Base-by-base conservation (phyloP, 306 rosid species). In the Fragaria ananassa region DNA sequence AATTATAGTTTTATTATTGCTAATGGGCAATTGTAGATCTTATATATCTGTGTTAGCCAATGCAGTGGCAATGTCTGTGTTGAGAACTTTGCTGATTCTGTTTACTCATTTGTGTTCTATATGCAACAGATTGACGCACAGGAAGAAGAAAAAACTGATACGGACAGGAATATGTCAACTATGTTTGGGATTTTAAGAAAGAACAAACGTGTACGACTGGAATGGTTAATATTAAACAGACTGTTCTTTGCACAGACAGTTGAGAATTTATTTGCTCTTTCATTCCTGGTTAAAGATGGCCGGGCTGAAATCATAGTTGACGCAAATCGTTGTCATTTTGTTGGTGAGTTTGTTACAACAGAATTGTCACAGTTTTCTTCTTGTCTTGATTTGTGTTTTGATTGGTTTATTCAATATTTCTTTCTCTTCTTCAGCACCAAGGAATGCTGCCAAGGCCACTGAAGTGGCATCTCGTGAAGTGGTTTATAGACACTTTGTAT, bases 221-320 rank as follows among this genome's bases (percentile, higher is more conserved):
- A 94, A 73, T 68, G 85, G 50, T 76, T 90, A 42, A 78, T 94
- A 54, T 74, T 94, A 63, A 89, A 91, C 80, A 87, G 91, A 47
- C 71, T 8, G 42, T 91, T 96, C 12, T 94, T 91, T 81, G 86
- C 96, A 34, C 96, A 91, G 85, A 94, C 94, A 0, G 93, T 94
- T 15, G 98, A 94, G 70, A 94, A 94, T 75, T 75, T 94, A 79
- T 90, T 91, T 84, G 86, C 97, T 61, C 82, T 88, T 21, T 94
- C 98, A 41, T 94, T 91, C 74, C 84, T 94, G 3, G 93, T 87
- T 8, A 94, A 91, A 85, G 98, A 94, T 79, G 96, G 97, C 18
- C 95, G 96, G 29, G 97, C 87, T 74, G 88, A 78, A 74, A 86
- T 91, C 70, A 76, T 57, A 25, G 68, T 87, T 44, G 91, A 91